These are phyloP conservation scores for Plectosphaerella cucumerina DNA, from an alignment of 2,329 filamentous ascomycete genomes.

Conservation along the genomic window DNA sequence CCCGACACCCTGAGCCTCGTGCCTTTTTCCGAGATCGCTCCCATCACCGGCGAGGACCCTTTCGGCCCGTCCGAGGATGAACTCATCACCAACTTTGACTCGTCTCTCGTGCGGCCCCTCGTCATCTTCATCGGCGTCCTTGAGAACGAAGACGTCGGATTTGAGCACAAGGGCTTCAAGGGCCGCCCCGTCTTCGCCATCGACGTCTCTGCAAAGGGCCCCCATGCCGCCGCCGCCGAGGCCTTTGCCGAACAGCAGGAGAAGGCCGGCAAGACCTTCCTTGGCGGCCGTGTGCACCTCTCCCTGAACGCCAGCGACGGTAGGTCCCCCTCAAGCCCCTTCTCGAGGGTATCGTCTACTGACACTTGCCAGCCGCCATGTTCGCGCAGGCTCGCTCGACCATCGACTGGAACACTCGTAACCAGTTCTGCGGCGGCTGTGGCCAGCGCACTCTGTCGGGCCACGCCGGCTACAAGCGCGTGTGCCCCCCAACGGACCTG, in stretches of 20 bases:
- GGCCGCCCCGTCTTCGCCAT: constrained; percentile 86
- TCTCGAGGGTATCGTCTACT: not conserved
- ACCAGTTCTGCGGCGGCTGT: constrained; percentile 88
- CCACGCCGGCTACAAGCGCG: constrained; percentile 75
- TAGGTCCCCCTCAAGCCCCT: not conserved
- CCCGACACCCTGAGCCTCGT: constrained; percentile 59
- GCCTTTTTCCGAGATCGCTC: constrained; percentile 62
- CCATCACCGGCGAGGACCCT: constrained; percentile 66
- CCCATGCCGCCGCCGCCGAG: constrained; percentile 57
- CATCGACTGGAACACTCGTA: constrained; percentile 90
- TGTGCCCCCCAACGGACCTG: constrained; percentile 69
- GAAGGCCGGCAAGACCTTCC: constrained; percentile 59
- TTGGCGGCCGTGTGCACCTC: constrained; percentile 61
- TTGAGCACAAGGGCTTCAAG: constrained; percentile 65
- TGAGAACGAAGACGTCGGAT: constrained; percentile 48
- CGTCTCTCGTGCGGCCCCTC: constrained; percentile 59
- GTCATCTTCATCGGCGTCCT: constrained; percentile 84
- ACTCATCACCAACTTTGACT: constrained; percentile 69
- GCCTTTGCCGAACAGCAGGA: constrained; percentile 37
- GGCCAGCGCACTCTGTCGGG: constrained; percentile 76
- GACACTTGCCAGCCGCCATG: constrained; percentile 64
- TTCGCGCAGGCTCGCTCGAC: constrained; percentile 86
- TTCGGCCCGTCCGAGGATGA: constrained; percentile 72
- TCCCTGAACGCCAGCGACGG: constrained; percentile 43
- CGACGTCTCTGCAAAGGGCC: constrained; percentile 73